Evolutionary conservation across 1,284 basidiomycete genomes (phyloP).

Genomic region (Cutaneotrichosporon dermatis): DNA sequence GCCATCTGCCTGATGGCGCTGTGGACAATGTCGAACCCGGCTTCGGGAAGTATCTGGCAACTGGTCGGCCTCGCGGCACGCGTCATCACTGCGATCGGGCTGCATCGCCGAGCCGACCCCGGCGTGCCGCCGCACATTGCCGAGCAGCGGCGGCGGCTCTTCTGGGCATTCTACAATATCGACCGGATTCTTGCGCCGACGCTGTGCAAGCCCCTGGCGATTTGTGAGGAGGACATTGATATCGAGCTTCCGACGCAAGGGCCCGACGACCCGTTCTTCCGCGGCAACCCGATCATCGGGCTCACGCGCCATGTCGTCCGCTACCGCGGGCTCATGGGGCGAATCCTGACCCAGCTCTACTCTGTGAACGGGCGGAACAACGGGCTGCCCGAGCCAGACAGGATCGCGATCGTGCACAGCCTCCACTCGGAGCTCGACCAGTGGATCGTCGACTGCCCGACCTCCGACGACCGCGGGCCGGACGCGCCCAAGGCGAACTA

Average conservation of each 20-base stretch:
- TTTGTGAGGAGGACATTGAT: slow-evolving; percentile 32
- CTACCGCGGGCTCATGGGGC: slow-evolving; percentile 27
- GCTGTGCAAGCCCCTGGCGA: slow-evolving; percentile 29
- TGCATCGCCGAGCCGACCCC: slow-evolving; percentile 30
- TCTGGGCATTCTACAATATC: slow-evolving; percentile 36
- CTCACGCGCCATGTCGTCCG: slow-evolving; percentile 23
- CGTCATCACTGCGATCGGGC: slow-evolving; percentile 26
- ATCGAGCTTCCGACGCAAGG: slow-evolving; percentile 25
- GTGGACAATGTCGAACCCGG: slow-evolving; percentile 27
- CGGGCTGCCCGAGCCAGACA: slow-evolving; percentile 21
- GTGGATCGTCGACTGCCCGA: slow-evolving; percentile 23
- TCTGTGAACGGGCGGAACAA: slow-evolving; percentile 27
- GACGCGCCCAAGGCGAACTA: slow-evolving; percentile 18
- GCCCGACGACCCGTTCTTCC: slow-evolving; percentile 19
- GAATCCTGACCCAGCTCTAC: slow-evolving; percentile 25
- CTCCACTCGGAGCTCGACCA: slow-evolving; percentile 23
- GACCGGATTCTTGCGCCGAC: slow-evolving; percentile 32
- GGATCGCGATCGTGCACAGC: slow-evolving; percentile 18
- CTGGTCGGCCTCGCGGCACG: slow-evolving; percentile 29
- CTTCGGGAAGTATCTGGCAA: slow-evolving; percentile 28
- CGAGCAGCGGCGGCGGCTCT: slow-evolving; percentile 29
- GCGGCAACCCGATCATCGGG: slow-evolving; percentile 11
- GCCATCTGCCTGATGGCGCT: slow-evolving; percentile 28
- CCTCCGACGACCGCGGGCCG: slow-evolving; percentile 8
- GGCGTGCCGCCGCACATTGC: slow-evolving; percentile 12